phyloP scores from a whole-genome alignment of 768 basidiomycete species.

The Coprinopsis sp. region DNA sequence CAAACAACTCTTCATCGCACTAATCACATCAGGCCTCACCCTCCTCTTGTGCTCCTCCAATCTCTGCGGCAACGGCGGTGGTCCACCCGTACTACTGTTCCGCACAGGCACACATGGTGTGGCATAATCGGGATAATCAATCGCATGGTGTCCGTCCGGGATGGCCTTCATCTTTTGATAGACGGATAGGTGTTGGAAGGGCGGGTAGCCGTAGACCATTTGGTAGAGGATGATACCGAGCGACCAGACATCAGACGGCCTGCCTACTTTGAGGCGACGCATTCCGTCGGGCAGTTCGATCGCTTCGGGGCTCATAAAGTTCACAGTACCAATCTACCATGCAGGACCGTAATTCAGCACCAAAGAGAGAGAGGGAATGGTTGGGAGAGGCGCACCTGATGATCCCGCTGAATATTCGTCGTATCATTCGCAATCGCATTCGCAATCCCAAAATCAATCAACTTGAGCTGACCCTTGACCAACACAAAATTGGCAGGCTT shows the following conservation, averaged over 20 bases:
- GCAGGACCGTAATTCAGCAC: neutral
- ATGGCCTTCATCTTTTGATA: slow-evolving; percentile 94
- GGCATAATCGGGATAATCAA: slow-evolving; percentile 77
- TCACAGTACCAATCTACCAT: slow-evolving; percentile 86
- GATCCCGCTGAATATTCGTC: slow-evolving; percentile 95
- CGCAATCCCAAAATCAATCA: slow-evolving; percentile 99
- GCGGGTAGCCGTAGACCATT: slow-evolving; percentile 93
- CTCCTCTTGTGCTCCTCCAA: slow-evolving; percentile 64
- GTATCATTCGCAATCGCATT: slow-evolving; percentile 99
- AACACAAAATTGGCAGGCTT: slow-evolving; percentile 99
- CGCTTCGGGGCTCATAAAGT: slow-evolving; percentile 99
- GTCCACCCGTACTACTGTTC: slow-evolving; percentile 22
- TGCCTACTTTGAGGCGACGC: slow-evolving; percentile 89
- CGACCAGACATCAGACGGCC: slow-evolving; percentile 96
- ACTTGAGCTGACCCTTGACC: slow-evolving; percentile 89
- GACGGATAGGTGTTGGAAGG: slow-evolving; percentile 81
- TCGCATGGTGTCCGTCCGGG: slow-evolving; percentile 67
- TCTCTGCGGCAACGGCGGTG: slow-evolving; percentile 44
- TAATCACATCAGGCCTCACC: slow-evolving; percentile 75
- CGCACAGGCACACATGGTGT: slow-evolving; percentile 45
- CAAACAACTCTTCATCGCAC: slow-evolving; percentile 79
- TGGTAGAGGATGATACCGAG: slow-evolving; percentile 97
- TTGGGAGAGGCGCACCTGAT: slow-evolving; percentile 55
- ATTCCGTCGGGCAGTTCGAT: slow-evolving; percentile 85
- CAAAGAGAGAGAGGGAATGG: neutral